phyloP scores from a whole-genome alignment of 139 green algal genomes.

The Mesostigma viride region DNA sequence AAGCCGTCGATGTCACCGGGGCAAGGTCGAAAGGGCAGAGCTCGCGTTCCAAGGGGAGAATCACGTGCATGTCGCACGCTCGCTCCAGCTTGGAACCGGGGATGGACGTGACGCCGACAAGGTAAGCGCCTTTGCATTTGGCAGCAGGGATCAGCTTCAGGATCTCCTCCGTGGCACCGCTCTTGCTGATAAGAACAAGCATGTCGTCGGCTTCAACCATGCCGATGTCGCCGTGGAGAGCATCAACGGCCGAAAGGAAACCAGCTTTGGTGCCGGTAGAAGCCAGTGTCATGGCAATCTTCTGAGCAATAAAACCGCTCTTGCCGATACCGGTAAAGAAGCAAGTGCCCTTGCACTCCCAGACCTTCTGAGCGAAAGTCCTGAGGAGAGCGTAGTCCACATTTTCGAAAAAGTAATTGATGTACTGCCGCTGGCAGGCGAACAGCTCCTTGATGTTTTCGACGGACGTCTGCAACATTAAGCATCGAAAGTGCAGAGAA shows the following conservation, averaged over 20 bases:
- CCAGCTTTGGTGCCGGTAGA: conserved; percentile 54
- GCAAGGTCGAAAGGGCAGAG: conserved; percentile 56
- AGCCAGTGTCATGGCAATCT: conserved; percentile 52
- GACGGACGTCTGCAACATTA: no score
- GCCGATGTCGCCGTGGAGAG: conserved; percentile 50
- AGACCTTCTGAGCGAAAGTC: conserved; percentile 37
- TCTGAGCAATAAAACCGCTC: conserved; percentile 57
- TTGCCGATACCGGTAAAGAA: conserved; percentile 57
- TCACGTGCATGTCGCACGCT: conserved; percentile 38
- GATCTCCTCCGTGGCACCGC: conserved; percentile 47
- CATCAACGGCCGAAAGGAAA: conserved; percentile 47
- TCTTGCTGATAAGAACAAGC: conserved; percentile 50
- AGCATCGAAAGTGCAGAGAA: no score
- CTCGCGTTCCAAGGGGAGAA: conserved; percentile 47
- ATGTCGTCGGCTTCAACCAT: conserved; percentile 32
- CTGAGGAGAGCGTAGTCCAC: conserved; percentile 11
- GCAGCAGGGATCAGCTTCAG: conserved; percentile 47
- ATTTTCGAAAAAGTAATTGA: conserved; percentile 11
- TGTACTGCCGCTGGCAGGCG: conserved; percentile 5
- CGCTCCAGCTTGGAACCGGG: conserved; percentile 34
- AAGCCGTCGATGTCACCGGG: conserved; percentile 46
- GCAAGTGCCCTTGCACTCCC: conserved; percentile 41
- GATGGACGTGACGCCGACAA: conserved; percentile 38
- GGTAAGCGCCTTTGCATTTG: conserved; percentile 47
- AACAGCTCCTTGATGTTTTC: neutral